phyloP scores from a whole-genome alignment of 805 yeast species.

The Tetrapisispora namnaoensis region DNA sequence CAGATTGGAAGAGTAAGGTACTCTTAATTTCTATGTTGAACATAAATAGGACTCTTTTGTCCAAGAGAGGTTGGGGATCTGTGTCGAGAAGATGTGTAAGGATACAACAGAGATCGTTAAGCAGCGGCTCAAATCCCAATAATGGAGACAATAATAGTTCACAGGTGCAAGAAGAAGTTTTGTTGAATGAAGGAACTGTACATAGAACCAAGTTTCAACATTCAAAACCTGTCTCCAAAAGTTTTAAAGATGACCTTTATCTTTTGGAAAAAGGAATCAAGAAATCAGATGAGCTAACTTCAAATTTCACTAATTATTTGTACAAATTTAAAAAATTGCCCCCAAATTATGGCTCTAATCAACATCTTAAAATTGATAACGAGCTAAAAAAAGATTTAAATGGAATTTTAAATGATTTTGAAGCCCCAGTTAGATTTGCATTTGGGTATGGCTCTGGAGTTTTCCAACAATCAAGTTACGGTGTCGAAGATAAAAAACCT shows the following conservation, averaged over 20 bases:
- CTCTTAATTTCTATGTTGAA: not conserved
- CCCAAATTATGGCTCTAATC: slow-evolving; percentile 49
- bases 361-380: slow-evolving; percentile 38
- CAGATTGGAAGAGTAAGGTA: too few species aligned
- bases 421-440: slow-evolving; percentile 66
- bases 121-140: not conserved
- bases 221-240: too few species aligned
- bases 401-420: slow-evolving; percentile 44
- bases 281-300: slow-evolving; percentile 17
- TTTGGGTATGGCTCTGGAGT: slow-evolving; percentile 97
- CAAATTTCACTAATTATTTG: slow-evolving; percentile 20
- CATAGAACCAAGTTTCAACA: not conserved
- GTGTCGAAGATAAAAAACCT: slow-evolving; percentile 33
- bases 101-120: not conserved
- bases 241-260: not conserved
- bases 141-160: not conserved
- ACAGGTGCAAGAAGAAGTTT: too few species aligned
- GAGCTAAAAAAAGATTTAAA: slow-evolving; percentile 37
- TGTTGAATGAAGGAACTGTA: not conserved
- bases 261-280: slow-evolving; percentile 21
- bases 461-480: slow-evolving; percentile 59
- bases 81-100: too few species aligned
- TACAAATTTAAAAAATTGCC: slow-evolving; percentile 39
- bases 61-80: not conserved
- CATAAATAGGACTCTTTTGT: not conserved